A percentile compares a stretch with the other conserved stretches of the same genome.
These are phyloP conservation scores for Pachysandra terminalis DNA, from an alignment of 164 flowering plant genomes.

Conservation along the genomic window DNA sequence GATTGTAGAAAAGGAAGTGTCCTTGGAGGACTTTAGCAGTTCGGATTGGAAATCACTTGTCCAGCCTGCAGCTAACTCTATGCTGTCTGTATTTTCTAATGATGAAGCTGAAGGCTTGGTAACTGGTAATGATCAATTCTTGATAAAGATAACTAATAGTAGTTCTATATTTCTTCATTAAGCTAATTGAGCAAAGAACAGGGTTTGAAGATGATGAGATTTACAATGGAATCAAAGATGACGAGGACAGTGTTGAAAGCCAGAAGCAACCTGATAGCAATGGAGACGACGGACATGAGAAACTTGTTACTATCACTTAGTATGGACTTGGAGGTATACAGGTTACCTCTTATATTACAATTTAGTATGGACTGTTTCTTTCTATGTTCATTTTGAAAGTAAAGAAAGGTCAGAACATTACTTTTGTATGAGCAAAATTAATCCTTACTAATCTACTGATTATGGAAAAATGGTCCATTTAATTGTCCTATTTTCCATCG, in stretches of 20 bases:
- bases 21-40: constrained; percentile 32
- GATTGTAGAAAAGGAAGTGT: constrained; percentile 45
- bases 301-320: neutral
- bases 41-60: constrained; percentile 56
- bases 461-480: no score
- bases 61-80: constrained; percentile 31
- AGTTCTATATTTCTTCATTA: neutral
- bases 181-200: constrained; percentile 21
- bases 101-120: constrained; percentile 48
- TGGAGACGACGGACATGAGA: neutral
- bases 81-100: constrained; percentile 28
- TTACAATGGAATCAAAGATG: constrained; percentile 30
- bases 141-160: neutral
- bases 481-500: no score
- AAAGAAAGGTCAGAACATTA: no score
- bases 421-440: no score
- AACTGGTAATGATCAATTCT: constrained; percentile 38
- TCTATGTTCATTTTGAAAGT: no score
- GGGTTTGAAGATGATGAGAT: constrained; percentile 67
- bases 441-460: no score
- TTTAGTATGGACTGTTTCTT: no score
- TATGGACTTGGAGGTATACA: no score
- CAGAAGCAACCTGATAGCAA: neutral
- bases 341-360: no score
- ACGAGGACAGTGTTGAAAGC: constrained; percentile 19